Base-by-base conservation (phyloP, 352 stramenopile species). In the Pythium rhizo-oryzae region DNA sequence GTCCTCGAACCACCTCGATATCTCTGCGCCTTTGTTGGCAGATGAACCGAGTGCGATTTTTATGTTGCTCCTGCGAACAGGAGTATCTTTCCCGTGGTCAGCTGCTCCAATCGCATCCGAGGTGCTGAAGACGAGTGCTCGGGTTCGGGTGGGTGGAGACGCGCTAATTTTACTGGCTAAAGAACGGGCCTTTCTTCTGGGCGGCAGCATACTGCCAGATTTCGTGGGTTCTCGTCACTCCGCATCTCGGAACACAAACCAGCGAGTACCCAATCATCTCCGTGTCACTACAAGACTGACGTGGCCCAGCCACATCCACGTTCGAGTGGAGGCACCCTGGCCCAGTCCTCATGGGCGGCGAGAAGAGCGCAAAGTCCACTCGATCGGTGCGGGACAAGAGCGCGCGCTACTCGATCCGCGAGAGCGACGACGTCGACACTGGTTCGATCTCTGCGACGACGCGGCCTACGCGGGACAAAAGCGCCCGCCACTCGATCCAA, bases 61-160 rank as follows among this genome's bases (percentile, higher is more conserved):
- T 46, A 46, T 46, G 39, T 46, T 46, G 3, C 39, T 46, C 11
- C 18, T 19, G 2, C 39, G 39, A 46, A 13, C 39, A 46, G 41
- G 8, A 11, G 35, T 41, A 41, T 41, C 35, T 41, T 41, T 30
- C 53, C 19, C 49, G 23, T 1, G n/a, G n/a, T 5, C 49, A 15
- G 39, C 54, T 23, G 54, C 54, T 24, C 6, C 30, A 15, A 25
- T 44, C 30, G 24, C 37, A 47, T 21, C 35, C 60, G 60, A 67
- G 60, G 54, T 16, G 23, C 39, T 46, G 60, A 67, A 60, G 60
- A 67, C 60, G 60, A 67, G 50, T 35, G 51, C 19, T 41, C 8
- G 35, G 35, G 35, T 41, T 8, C 13, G 35, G 15, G 41, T 47
- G 41, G 41, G 41, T n/a, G 9, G 13, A 47, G 9, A 4, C 41